A percentile compares a stretch with the other conserved stretches of the same genome.
phyloP scores from a whole-genome alignment of 495 filamentous ascomycete species.

The Daldinia vernicosa region DNA sequence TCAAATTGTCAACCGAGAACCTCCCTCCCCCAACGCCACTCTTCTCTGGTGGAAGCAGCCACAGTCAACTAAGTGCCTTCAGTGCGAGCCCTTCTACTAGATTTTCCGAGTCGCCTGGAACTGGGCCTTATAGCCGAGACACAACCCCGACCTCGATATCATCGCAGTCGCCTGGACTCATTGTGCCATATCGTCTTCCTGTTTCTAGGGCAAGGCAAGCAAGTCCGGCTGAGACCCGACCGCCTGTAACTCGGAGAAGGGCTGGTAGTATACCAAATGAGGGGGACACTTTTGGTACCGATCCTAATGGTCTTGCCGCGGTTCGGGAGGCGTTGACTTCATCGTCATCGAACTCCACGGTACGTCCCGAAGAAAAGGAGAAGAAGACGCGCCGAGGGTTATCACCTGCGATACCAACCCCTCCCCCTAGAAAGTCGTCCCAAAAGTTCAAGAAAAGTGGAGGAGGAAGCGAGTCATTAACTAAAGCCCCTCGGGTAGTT shows the following conservation, averaged over 20 bases:
- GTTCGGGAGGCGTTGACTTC: slow-evolving; percentile 71
- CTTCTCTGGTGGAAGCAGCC: slow-evolving; percentile 60
- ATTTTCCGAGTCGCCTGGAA: slow-evolving; percentile 89
- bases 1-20: slow-evolving; percentile 64
- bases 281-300: slow-evolving; percentile 55
- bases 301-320: slow-evolving; percentile 66
- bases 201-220: slow-evolving; percentile 66
- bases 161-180: slow-evolving; percentile 88
- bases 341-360: slow-evolving; percentile 68
- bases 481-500: slow-evolving; percentile 44
- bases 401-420: slow-evolving; percentile 64
- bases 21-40: slow-evolving; percentile 72
- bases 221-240: slow-evolving; percentile 71
- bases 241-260: slow-evolving; percentile 71
- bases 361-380: slow-evolving; percentile 58
- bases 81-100: slow-evolving; percentile 91
- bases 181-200: slow-evolving; percentile 66
- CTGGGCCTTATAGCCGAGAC: slow-evolving; percentile 80
- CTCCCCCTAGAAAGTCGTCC: slow-evolving; percentile 71
- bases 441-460: slow-evolving; percentile 60
- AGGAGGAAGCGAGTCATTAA: slow-evolving; percentile 47
- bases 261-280: slow-evolving; percentile 63
- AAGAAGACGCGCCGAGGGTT: slow-evolving; percentile 56
- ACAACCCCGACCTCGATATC: slow-evolving; percentile 96
- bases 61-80: slow-evolving; percentile 63